Evolutionary conservation across 2,329 filamentous ascomycete genomes (phyloP).

Genomic region (Dryadomyces quercivorus): DNA sequence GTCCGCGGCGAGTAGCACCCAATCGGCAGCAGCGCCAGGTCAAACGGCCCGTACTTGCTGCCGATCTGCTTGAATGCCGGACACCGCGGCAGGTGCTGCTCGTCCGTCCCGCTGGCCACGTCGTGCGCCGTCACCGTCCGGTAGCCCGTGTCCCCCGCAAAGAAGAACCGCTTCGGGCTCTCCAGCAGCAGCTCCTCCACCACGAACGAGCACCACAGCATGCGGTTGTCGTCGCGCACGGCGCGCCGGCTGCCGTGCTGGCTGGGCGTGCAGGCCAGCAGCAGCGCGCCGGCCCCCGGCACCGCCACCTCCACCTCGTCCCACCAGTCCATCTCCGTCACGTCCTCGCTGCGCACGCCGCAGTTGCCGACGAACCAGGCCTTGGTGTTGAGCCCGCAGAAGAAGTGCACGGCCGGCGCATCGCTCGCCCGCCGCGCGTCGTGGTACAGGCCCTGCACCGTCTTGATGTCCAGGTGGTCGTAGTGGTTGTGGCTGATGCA

Average conservation of each 20-base stretch:
- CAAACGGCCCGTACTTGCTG: slow-evolving; percentile 66
- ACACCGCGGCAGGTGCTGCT: slow-evolving; percentile 42
- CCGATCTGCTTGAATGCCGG: slow-evolving; percentile 83
- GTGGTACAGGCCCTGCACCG: slow-evolving; percentile 27
- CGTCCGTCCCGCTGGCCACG: neutral
- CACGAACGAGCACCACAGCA: slow-evolving; percentile 60
- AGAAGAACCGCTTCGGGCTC: slow-evolving; percentile 36
- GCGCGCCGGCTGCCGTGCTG: slow-evolving; percentile 53
- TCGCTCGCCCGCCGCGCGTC: slow-evolving; percentile 15
- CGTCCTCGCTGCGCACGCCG: slow-evolving; percentile 39
- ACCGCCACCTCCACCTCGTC: slow-evolving; percentile 32
- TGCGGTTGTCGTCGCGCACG: slow-evolving; percentile 44
- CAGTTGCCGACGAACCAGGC: slow-evolving; percentile 45
- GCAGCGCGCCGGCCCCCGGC: slow-evolving; percentile 24
- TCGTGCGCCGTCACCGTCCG: slow-evolving; percentile 3
- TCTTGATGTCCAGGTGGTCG: slow-evolving; percentile 37
- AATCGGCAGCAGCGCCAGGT: slow-evolving; percentile 84
- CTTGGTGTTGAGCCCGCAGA: slow-evolving; percentile 55
- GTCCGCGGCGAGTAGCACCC: slow-evolving; percentile 67
- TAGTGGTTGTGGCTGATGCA: slow-evolving; percentile 44
- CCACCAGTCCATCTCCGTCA: slow-evolving; percentile 69
- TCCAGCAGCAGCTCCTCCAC: slow-evolving; percentile 24
- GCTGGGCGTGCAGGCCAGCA: slow-evolving; percentile 53
- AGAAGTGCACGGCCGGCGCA: slow-evolving; percentile 36
- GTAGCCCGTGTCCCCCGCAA: slow-evolving; percentile 62